These are phyloP conservation scores for Fusarium succisae DNA, from an alignment of 2,329 filamentous ascomycete species.

Conservation along the genomic window DNA sequence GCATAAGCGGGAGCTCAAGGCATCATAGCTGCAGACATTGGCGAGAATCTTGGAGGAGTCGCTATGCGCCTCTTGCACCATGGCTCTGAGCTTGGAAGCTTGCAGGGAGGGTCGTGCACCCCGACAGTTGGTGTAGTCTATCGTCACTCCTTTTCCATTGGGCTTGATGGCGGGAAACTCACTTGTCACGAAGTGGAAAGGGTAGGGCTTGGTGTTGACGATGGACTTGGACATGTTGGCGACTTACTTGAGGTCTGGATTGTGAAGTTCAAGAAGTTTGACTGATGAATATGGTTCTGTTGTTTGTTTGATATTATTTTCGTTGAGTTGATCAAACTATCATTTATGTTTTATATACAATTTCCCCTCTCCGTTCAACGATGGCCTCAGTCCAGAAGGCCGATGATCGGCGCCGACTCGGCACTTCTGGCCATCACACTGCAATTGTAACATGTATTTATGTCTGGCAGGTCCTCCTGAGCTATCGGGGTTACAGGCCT, in stretches of 20 bases:
- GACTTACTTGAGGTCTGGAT: neutral
- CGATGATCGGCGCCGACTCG: constrained; percentile 6
- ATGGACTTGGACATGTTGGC: constrained; percentile 27
- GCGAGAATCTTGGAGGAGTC: constrained; percentile 56
- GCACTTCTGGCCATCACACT: neutral
- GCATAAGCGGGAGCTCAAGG: constrained; percentile 53
- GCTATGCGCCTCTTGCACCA: constrained; percentile 52
- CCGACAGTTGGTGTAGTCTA: constrained; percentile 43
- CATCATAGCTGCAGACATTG: constrained; percentile 55
- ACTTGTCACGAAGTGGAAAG: constrained; percentile 17
- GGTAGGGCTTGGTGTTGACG: constrained; percentile 6
- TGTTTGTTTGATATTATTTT: neutral
- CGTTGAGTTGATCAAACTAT: neutral
- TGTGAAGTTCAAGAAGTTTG: neutral
- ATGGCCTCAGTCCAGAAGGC: neutral
- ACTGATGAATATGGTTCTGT: no score
- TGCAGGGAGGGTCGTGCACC: constrained; percentile 51
- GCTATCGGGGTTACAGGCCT: neutral
- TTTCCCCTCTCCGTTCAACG: neutral
- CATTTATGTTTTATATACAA: neutral
- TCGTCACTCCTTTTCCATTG: constrained; percentile 2
- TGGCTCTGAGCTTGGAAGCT: constrained; percentile 49
- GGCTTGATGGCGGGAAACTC: neutral
- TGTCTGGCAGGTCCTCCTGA: neutral
- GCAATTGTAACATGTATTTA: neutral